Conservation (phyloP, 768 basidiomycete species). For the Amanita molliuscula region DNA sequence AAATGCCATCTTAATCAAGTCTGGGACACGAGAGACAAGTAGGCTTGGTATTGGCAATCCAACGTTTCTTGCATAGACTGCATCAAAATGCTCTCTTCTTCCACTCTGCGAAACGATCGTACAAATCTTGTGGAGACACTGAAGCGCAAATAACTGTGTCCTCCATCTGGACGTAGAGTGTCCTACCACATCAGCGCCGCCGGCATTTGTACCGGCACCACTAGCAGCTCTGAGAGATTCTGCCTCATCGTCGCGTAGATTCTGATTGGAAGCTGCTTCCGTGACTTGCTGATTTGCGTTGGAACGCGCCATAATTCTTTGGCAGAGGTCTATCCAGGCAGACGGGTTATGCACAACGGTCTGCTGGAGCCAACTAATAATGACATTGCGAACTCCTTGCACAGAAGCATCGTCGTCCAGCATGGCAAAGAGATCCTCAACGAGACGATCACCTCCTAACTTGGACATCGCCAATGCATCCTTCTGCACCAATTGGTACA, state of each 20-base stretch:
- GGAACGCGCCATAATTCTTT: conserved; percentile 92
- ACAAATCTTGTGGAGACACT: conserved; percentile 87
- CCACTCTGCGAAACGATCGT: conserved; percentile 62
- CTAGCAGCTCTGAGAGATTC: conserved; percentile 50
- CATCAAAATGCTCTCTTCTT: conserved; percentile 76
- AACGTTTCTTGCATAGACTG: conserved; percentile 51
- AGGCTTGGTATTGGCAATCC: conserved; percentile 48
- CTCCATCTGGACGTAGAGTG: conserved; percentile 80
- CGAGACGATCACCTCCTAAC: conserved; percentile 86
- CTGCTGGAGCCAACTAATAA: conserved; percentile 89
- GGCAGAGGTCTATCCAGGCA: conserved; percentile 97
- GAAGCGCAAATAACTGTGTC: conserved; percentile 90
- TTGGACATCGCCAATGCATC: conserved; percentile 89
- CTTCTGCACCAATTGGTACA: conserved; percentile 95
- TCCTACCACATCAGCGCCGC: conserved; percentile 7
- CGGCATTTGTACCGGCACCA: conserved; percentile 5
- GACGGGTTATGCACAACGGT: conserved; percentile 89
- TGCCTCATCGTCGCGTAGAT: conserved; percentile 83
- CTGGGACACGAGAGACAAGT: conserved; percentile 77
- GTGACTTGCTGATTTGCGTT: conserved; percentile 73
- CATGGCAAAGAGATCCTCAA: conserved; percentile 92
- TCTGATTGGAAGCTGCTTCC: conserved; percentile 45
- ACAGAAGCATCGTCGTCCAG: conserved; percentile 91
- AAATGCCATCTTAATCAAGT: conserved; percentile 96
- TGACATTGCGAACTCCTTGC: conserved; percentile 89